These are phyloP conservation scores for Neonectria neomacrospora DNA, from an alignment of 2,329 filamentous ascomycete genomes.

Conservation along the genomic window DNA sequence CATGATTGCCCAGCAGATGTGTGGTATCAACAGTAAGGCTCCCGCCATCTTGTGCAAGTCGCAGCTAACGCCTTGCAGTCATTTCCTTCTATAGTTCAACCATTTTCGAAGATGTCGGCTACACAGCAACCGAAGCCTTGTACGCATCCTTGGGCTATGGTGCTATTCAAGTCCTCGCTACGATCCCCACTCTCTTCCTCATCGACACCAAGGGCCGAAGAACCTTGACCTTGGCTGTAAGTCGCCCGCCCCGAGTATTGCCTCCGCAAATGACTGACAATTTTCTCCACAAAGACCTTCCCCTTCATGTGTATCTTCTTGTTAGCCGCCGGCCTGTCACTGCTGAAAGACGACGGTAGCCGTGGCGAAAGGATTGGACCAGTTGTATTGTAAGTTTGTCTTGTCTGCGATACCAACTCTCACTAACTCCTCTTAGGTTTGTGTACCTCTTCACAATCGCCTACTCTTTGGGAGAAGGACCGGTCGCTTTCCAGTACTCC, in stretches of 20 bases:
- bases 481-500: constrained; percentile 53
- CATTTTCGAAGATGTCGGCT: constrained; percentile 43
- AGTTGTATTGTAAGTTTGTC: constrained; percentile 38
- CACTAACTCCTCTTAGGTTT: constrained; percentile 37
- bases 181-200: constrained; percentile 44
- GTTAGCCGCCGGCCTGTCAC: constrained; percentile 47
- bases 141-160: constrained; percentile 48
- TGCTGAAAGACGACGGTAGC: constrained; percentile 41
- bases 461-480: constrained; percentile 52
- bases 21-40: constrained; percentile 41
- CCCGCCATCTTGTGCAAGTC: accelerated
- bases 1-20: constrained; percentile 76
- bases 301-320: constrained; percentile 49
- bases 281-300: constrained; percentile 42
- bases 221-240: constrained; percentile 37
- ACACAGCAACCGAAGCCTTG: constrained; percentile 42
- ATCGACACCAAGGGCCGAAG: constrained; percentile 43
- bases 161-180: constrained; percentile 47
- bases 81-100: constrained; percentile 47
- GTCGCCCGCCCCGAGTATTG: not conserved
- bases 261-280: not conserved
- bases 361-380: constrained; percentile 44
- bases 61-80: constrained; percentile 25
- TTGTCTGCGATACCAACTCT: not conserved
- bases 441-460: constrained; percentile 52